These are phyloP conservation scores for Eucalyptus virginea DNA, from an alignment of 345 rosid species.

Conservation along the genomic window DNA sequence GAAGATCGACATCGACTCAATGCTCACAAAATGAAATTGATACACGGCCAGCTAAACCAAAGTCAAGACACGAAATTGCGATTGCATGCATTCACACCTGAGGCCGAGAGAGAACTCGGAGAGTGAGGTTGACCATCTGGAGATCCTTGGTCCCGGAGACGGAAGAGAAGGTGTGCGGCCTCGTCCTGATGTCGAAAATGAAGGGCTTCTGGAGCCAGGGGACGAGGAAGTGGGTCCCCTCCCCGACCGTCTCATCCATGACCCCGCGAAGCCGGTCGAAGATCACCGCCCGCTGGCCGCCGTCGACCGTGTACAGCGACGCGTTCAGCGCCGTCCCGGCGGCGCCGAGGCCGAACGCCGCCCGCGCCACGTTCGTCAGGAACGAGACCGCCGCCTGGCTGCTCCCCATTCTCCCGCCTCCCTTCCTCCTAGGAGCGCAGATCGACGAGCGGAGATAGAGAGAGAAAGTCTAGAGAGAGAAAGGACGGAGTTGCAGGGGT, in stretches of 20 bases:
- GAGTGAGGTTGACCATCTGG: conserved; percentile 97
- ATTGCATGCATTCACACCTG: conserved; percentile 24
- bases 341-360: conserved; percentile 78
- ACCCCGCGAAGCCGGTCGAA: conserved; percentile 94
- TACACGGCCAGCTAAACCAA: not conserved
- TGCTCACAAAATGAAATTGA: not conserved
- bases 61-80: not conserved
- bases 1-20: not conserved
- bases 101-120: conserved; percentile 92
- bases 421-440: not conserved
- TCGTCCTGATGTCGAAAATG: conserved; percentile 80
- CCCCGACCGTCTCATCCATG: conserved; percentile 62
- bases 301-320: conserved; percentile 96
- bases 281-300: conserved; percentile 90
- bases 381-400: conserved; percentile 69
- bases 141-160: conserved; percentile 96
- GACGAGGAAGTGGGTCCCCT: conserved; percentile 89
- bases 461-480: not conserved
- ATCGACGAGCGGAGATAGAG: not conserved
- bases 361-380: conserved; percentile 54
- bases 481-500: not conserved
- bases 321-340: conserved; percentile 48
- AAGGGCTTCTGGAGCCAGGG: conserved; percentile 87
- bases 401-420: conserved; percentile 44
- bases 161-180: conserved; percentile 94